Evolutionary conservation across 192 early-diverging fungal species (phyloP), one percentile per base, ranked within the genome.

Genomic region (Coemansia nantahalensis): DNA sequence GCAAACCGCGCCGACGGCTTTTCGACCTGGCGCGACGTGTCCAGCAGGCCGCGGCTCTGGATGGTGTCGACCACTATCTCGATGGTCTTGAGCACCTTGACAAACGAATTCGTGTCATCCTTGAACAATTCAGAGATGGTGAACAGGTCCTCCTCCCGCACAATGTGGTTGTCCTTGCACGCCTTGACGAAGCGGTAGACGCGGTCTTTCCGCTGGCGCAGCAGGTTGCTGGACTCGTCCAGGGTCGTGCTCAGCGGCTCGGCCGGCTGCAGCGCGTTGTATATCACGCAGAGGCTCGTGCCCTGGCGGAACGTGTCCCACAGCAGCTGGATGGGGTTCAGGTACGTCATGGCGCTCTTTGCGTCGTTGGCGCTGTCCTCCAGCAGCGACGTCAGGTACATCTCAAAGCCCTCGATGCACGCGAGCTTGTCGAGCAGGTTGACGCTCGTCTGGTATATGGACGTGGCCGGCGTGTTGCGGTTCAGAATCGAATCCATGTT

Each of bases 51-150:
- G 28, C 67, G 68, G 55, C 58, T 58, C 71, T 95, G 86, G 40
- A 98, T 80, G 23, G 81, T 75, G 28, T 90, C 83, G 1, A 94
- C 62, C 16, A 98, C 80, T 44, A 82, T 78, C 40, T 83, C 79
- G 6, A 98, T 84, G 8, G 88, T 88, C 45, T 93, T 87, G 30
- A 97, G 80, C 17, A 94, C 94, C 83, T 93, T 98, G 51, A 98
- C 88, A 66, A 97, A 93, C 52, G 86, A 89, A 70, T 94, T 95
- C 28, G 93, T 98, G 62, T 98, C 91, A 62, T 97, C 93, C 48
- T 89, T 85, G 66, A 87, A 92, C 30, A 96, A 71, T 44, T 94
- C 92, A 7, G 90, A 82, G 43, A 97, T 84, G 34, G 86, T 83
- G 68, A 94, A 91, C 21, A 90, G 64, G 52, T 88, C 79, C 42